Evolutionary conservation across 2,329 filamentous ascomycete species (phyloP).

Genomic region (Didymellaceae sp.): DNA sequence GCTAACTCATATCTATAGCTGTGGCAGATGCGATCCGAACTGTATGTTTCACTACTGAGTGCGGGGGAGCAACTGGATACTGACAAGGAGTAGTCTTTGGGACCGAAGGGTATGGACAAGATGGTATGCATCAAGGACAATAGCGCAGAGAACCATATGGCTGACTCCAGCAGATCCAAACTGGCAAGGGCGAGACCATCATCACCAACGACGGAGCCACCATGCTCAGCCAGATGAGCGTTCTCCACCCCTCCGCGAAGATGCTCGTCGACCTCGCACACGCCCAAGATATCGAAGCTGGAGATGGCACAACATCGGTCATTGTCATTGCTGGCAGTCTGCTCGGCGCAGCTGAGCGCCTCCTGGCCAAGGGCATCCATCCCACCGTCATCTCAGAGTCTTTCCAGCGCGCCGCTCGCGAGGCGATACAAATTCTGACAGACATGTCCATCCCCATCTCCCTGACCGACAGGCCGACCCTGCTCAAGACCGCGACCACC

Average conservation of each 20-base stretch:
- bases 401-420: conserved; percentile 91
- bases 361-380: conserved; percentile 90
- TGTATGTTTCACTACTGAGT: conserved; percentile 50
- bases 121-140: conserved; percentile 63
- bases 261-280: conserved; percentile 98
- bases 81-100: conserved; percentile 69
- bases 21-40: conserved; percentile 98
- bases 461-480: conserved; percentile 83
- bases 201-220: conserved; percentile 99
- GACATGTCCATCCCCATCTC: conserved; percentile 95
- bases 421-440: conserved; percentile 87
- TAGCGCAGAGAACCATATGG: background rate
- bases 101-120: conserved; percentile 98
- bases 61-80: conserved; percentile 30
- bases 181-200: conserved; percentile 93
- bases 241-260: conserved; percentile 99
- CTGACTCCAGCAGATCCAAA: conserved; percentile 69
- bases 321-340: conserved; percentile 97
- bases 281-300: conserved; percentile 97
- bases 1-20: conserved; percentile 61
- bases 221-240: conserved; percentile 98
- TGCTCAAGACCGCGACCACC: conserved; percentile 95
- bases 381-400: conserved; percentile 97
- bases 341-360: conserved; percentile 87
- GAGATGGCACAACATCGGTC: conserved; percentile 97